These are phyloP conservation scores for Madurella mycetomatis DNA, from an alignment of 2,329 filamentous ascomycete genomes.

Conservation along the genomic window DNA sequence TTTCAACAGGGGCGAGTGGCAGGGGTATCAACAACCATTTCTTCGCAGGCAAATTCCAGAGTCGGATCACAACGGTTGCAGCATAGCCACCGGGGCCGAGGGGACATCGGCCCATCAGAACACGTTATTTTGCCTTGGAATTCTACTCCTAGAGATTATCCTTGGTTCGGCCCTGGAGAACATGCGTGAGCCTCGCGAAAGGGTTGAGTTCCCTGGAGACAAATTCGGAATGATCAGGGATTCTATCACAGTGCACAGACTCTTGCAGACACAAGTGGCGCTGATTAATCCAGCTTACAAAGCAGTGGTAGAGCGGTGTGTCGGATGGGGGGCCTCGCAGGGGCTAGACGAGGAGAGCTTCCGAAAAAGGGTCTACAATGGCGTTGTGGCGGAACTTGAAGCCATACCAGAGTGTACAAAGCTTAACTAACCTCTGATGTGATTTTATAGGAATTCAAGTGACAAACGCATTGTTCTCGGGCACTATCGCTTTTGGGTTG, in stretches of 20 bases:
- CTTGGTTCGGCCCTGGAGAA: too few relatives aligned
- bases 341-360: too few relatives aligned
- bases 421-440: neutral
- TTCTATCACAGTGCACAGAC: conserved; percentile 1
- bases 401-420: neutral
- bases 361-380: too few relatives aligned
- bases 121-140: neutral
- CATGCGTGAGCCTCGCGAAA: too few relatives aligned
- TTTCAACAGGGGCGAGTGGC: neutral
- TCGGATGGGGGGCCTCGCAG: neutral
- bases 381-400: too few relatives aligned
- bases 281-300: conserved; percentile 1
- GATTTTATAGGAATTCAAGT: too few relatives aligned
- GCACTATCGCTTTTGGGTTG: neutral
- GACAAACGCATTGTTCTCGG: too few relatives aligned
- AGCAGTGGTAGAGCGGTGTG: neutral
- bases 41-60: neutral
- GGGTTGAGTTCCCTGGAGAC: too few relatives aligned
- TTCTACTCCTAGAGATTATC: neutral
- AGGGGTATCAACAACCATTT: neutral
- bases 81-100: too few relatives aligned
- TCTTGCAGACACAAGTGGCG: neutral
- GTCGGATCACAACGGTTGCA: too few relatives aligned
- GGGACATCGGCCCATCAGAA: neutral
- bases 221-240: neutral